phyloP scores from a whole-genome alignment of 2,329 filamentous ascomycete species.

The Claviceps maximensis region DNA sequence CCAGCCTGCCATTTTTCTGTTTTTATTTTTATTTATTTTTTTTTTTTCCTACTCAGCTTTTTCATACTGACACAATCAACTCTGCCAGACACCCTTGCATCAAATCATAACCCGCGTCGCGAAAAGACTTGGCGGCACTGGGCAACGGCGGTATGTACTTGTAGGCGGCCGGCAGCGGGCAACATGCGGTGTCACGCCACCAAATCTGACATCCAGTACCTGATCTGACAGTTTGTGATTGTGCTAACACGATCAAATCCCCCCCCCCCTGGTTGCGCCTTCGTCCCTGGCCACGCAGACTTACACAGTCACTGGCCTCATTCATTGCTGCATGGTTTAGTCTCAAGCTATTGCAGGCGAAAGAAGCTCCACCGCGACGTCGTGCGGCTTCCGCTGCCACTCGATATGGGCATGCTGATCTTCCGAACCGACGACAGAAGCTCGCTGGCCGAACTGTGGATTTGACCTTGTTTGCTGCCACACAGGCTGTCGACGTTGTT shows the following conservation, averaged over 20 bases:
- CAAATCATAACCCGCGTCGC: slow-evolving; percentile 15
- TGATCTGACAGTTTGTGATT: too few relatives aligned
- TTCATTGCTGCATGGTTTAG: slow-evolving; percentile 47
- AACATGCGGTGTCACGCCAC: neutral
- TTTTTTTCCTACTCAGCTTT: too few relatives aligned
- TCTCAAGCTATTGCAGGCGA: slow-evolving; percentile 43
- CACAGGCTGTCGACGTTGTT: slow-evolving; percentile 59
- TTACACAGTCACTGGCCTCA: slow-evolving; percentile 43
- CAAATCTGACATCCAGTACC: neutral
- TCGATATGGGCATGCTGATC: neutral
- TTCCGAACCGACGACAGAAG: slow-evolving; percentile 8
- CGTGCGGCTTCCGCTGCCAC: slow-evolving; percentile 9
- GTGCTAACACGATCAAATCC: neutral
- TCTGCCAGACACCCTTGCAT: slow-evolving; percentile 17
- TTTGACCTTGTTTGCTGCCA: slow-evolving; percentile 64
- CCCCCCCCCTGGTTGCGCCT: slow-evolving; percentile 1
- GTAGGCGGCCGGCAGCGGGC: neutral
- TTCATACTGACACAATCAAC: slow-evolving; percentile 8
- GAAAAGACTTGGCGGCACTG: slow-evolving; percentile 12
- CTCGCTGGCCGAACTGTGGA: slow-evolving; percentile 64
- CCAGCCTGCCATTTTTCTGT: neutral
- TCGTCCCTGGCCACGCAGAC: slow-evolving; percentile 20
- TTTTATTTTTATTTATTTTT: too few relatives aligned
- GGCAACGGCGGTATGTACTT: slow-evolving; percentile 15
- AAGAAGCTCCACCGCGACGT: slow-evolving; percentile 20